phyloP scores from a whole-genome alignment of 352 stramenopile species.

The Plasmopara halstedii region DNA sequence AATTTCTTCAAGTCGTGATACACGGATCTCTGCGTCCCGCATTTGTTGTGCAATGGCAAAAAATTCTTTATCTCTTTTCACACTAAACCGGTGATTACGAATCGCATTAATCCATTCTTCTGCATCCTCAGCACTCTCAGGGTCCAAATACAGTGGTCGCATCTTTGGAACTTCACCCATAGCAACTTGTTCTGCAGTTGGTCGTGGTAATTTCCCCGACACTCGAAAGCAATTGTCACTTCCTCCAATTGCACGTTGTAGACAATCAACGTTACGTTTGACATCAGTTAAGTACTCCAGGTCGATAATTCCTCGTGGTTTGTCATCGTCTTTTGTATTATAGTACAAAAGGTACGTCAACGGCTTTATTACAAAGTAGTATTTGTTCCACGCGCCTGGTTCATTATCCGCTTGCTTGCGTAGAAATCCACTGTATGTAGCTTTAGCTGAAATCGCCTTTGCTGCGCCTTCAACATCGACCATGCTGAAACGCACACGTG shows the following conservation, averaged over 20 bases:
- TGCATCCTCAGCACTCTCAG: slow-evolving; percentile 38
- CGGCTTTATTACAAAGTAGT: slow-evolving; percentile 74
- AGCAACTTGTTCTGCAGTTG: slow-evolving; percentile 30
- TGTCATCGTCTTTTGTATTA: slow-evolving; percentile 50
- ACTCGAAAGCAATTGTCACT: slow-evolving; percentile 65
- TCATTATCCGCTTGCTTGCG: slow-evolving; percentile 78
- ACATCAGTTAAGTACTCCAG: slow-evolving; percentile 73
- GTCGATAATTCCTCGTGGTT: slow-evolving; percentile 68
- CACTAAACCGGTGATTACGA: slow-evolving; percentile 55
- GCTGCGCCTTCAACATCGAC: slow-evolving; percentile 38
- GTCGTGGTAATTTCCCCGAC: slow-evolving; percentile 45
- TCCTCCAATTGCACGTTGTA: slow-evolving; percentile 60
- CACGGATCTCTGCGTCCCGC: slow-evolving; percentile 24
- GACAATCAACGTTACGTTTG: slow-evolving; percentile 64
- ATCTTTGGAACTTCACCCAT: slow-evolving; percentile 33
- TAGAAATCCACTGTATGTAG: slow-evolving; percentile 52
- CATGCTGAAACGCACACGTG: slow-evolving; percentile 49
- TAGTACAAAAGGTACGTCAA: slow-evolving; percentile 83
- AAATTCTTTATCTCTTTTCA: slow-evolving; percentile 38
- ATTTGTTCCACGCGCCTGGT: slow-evolving; percentile 64
- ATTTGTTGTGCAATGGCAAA: slow-evolving; percentile 28
- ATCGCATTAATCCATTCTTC: slow-evolving; percentile 67
- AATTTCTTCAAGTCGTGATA: slow-evolving; percentile 23
- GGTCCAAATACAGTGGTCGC: slow-evolving; percentile 61
- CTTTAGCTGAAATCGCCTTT: slow-evolving; percentile 31